Conservation (phyloP, 257 asterid species). For the Cynanchum wilfordii region DNA sequence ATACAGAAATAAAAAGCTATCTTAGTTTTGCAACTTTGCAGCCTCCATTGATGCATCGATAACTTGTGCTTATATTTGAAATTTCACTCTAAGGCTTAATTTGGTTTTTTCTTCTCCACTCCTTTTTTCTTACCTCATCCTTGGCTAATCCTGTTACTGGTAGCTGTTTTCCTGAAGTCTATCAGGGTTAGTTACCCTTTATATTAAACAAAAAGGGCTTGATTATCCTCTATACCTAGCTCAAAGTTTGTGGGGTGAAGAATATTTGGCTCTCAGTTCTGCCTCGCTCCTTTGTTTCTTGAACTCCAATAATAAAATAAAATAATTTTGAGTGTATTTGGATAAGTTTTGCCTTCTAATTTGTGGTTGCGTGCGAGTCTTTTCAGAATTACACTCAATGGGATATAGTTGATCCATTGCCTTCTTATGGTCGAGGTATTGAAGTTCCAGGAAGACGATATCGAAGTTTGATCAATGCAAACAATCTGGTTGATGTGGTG, state of each 20-base stretch:
- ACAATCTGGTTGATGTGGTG: slow-evolving; percentile 39
- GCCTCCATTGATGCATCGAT: not conserved
- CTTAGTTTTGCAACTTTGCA: not conserved
- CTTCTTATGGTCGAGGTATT: slow-evolving; percentile 47
- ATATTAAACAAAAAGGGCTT: not conserved
- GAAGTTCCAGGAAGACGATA: slow-evolving; percentile 38
- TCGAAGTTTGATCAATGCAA: slow-evolving; percentile 41
- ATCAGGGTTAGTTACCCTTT: not conserved
- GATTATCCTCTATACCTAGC: not conserved
- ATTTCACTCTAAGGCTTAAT: not conserved
- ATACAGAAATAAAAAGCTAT: not conserved
- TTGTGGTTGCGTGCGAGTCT: not conserved
- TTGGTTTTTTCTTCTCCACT: not conserved
- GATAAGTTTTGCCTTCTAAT: not conserved
- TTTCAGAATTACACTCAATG: slow-evolving; percentile 34
- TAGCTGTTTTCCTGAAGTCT: not conserved
- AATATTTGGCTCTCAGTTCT: not conserved
- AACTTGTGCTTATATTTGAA: not conserved
- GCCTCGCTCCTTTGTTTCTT: not conserved
- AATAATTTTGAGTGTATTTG: not conserved
- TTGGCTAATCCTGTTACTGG: not conserved
- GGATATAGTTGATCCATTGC: slow-evolving; percentile 40
- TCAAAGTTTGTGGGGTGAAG: not conserved
- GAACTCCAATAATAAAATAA: not conserved
- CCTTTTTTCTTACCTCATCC: not conserved